Percentiles rank a stretch among this genome's conserved stretches.
phyloP scores from a whole-genome alignment of 352 stramenopile genomes.

The Phytophthora podocarpi region DNA sequence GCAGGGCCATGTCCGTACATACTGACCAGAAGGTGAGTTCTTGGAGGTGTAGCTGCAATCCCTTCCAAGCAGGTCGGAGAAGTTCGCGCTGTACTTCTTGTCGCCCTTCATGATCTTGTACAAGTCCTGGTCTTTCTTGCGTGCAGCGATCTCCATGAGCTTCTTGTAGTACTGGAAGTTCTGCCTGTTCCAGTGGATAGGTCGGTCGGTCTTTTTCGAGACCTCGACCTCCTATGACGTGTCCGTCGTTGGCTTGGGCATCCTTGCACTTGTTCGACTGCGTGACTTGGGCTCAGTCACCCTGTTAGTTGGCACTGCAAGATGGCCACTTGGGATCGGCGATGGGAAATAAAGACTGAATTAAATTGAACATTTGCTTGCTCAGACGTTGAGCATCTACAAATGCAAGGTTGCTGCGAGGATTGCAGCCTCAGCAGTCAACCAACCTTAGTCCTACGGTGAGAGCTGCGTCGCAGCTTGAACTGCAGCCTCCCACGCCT shows the following conservation, averaged over 20 bases:
- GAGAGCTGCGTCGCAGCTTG: too few relatives aligned
- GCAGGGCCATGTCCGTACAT: constrained; percentile 4
- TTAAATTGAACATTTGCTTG: not conserved
- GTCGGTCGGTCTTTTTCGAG: constrained; percentile 3
- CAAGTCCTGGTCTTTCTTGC: not conserved
- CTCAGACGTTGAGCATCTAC: not conserved
- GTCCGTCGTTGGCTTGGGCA: constrained; percentile 7
- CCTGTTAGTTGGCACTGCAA: not conserved
- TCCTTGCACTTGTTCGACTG: not conserved
- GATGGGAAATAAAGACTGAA: not conserved
- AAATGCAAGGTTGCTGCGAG: too few relatives aligned
- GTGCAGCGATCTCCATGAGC: not conserved
- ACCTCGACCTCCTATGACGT: constrained; percentile 13
- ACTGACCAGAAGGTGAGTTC: constrained; percentile 9
- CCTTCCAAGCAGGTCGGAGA: not conserved
- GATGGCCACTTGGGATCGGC: not conserved
- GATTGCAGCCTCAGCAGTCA: too few relatives aligned
- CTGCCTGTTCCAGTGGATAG: constrained; percentile 9
- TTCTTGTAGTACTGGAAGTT: constrained; percentile 19
- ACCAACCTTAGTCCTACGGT: too few relatives aligned
- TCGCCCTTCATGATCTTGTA: not conserved
- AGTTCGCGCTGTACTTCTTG: not conserved
- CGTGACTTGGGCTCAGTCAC: constrained; percentile 7
- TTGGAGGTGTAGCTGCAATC: not conserved
- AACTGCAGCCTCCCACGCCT: too few relatives aligned